Evolutionary conservation across 208 protist species (phyloP).

Genomic region (Blechomonas ayalai): DNA sequence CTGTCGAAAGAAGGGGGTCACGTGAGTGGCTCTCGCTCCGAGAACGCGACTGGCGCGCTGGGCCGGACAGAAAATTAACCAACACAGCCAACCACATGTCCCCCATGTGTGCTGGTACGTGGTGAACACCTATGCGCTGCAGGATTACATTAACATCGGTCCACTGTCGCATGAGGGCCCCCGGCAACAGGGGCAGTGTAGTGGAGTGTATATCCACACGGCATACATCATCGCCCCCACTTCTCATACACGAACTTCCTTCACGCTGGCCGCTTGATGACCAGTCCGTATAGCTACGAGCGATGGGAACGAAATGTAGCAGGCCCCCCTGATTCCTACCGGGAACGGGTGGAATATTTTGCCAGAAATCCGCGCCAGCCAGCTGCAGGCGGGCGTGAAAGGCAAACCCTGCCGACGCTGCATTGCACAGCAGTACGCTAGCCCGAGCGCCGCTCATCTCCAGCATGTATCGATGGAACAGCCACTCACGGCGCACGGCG

Average conservation of each 20-base stretch:
- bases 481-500: conserved; percentile 9
- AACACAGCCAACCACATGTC: conserved; percentile 41
- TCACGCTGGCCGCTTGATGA: neutral
- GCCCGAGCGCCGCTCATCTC: conserved; percentile 4
- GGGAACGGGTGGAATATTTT: neutral
- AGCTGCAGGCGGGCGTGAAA: neutral
- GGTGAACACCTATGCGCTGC: conserved; percentile 23
- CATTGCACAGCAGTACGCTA: neutral
- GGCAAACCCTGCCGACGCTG: neutral
- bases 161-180: too few species aligned
- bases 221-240: too few species aligned
- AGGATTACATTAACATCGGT: conserved; percentile 23
- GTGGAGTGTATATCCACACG: too few species aligned
- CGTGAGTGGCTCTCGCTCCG: too few species aligned
- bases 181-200: too few species aligned
- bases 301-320: conserved; percentile 3
- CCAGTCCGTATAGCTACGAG: conserved; percentile 16
- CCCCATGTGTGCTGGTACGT: conserved; percentile 36
- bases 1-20: too few species aligned
- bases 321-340: neutral
- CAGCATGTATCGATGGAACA: conserved; percentile 26
- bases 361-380: neutral
- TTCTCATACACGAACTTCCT: conserved; percentile 4
- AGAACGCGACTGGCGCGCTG: too few species aligned
- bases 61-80: conserved; percentile 48